phyloP scores from a whole-genome alignment of 352 stramenopile genomes.

The Phytopythium oedochilum region DNA sequence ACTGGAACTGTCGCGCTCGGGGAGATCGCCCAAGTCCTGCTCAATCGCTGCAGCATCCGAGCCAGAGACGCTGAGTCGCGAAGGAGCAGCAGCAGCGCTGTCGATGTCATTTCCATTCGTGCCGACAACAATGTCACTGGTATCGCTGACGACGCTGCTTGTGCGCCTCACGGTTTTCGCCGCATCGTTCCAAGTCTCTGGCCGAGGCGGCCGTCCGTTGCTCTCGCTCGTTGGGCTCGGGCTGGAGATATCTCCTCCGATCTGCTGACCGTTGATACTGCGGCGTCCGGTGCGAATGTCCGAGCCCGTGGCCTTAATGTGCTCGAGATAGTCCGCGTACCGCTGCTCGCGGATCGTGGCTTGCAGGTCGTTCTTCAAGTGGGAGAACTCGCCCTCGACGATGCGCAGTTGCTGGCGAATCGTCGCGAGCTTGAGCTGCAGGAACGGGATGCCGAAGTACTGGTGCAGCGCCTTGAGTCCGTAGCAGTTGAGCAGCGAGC shows the following conservation, averaged over 20 bases:
- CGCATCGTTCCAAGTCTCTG: background rate
- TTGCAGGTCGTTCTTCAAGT: slow-evolving; percentile 72
- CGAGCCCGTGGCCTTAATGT: slow-evolving; percentile 58
- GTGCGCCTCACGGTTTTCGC: background rate
- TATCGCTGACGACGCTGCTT: slow-evolving; percentile 15
- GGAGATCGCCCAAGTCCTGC: slow-evolving; percentile 49
- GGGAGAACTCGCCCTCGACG: slow-evolving; percentile 58
- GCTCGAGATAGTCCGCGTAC: slow-evolving; percentile 70
- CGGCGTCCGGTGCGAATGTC: slow-evolving; percentile 75
- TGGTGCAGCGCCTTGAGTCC: slow-evolving; percentile 79
- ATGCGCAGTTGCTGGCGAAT: slow-evolving; percentile 75
- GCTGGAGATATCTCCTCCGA: background rate
- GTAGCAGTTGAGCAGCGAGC: slow-evolving; percentile 80
- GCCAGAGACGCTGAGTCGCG: background rate
- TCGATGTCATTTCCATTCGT: background rate
- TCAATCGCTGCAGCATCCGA: slow-evolving; percentile 1
- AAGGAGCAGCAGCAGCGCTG: background rate
- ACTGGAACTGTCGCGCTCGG: slow-evolving; percentile 30
- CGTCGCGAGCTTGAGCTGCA: slow-evolving; percentile 75
- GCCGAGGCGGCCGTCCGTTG: background rate
- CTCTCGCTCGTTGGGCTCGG: background rate
- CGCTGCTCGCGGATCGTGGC: slow-evolving; percentile 66
- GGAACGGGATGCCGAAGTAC: slow-evolving; percentile 82
- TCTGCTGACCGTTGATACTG: background rate
- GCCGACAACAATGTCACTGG: slow-evolving; percentile 27